Percentiles rank a stretch among this genome's conserved stretches.
phyloP scores from a whole-genome alignment of 2,329 filamentous ascomycete genomes.

The Ascochyta clinopodiicola region DNA sequence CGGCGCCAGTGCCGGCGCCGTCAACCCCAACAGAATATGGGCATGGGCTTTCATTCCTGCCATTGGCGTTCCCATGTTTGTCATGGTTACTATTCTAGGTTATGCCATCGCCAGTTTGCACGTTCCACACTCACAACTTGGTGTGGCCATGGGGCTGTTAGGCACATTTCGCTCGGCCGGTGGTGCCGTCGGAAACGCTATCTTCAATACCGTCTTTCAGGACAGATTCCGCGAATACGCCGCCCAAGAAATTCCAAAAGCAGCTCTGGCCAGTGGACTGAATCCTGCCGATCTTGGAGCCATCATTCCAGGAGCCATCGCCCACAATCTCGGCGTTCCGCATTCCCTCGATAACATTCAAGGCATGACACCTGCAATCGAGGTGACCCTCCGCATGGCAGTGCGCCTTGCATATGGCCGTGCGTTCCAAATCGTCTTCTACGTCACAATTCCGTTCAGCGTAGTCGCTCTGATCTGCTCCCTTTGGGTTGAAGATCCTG shows the following conservation, averaged over 20 bases:
- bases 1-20: neutral
- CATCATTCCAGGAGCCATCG: constrained; percentile 3
- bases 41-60: constrained; percentile 4
- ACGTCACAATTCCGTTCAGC: constrained; percentile 1
- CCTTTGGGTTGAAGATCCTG: constrained; percentile 2
- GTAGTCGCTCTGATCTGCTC: constrained; percentile 5
- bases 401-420: constrained; percentile 3
- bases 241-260: neutral
- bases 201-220: constrained; percentile 2
- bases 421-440: constrained; percentile 2
- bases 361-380: constrained; percentile 1
- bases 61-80: constrained; percentile 2
- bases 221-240: constrained; percentile 2
- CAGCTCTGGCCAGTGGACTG: constrained; percentile 1
- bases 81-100: constrained; percentile 3
- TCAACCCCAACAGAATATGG: neutral
- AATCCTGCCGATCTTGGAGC: neutral
- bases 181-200: constrained; percentile 1
- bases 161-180: constrained; percentile 4
- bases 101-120: constrained; percentile 3
- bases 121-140: constrained; percentile 4
- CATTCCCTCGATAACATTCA: neutral
- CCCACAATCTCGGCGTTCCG: constrained; percentile 2
- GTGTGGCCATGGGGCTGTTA: constrained; percentile 3
- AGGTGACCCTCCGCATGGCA: neutral